Base-by-base conservation (phyloP, 768 basidiomycete species). In the Lentinula raphanica region DNA sequence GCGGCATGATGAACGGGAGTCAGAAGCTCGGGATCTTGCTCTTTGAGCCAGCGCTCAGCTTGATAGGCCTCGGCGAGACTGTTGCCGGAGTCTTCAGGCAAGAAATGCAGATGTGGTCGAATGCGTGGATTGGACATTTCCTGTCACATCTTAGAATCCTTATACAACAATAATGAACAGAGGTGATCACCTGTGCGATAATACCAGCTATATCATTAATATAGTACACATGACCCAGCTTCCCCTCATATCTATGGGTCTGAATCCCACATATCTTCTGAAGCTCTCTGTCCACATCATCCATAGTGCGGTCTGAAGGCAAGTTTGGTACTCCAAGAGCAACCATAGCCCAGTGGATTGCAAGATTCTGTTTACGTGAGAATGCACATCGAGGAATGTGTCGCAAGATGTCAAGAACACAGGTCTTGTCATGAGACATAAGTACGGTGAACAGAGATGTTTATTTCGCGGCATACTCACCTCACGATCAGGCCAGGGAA, bases 111-210 rank as follows among this genome's bases (percentile, higher is more conserved):
- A 42, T 72, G 64, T 0, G 61, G 59, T 0, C 69, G 65, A 11
- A 77, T 68, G n/a, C 40, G 23, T 0, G 73, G 73, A 55, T 77
- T 77, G 3, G 70, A 62, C 65, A 74, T 71, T 65, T 76, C 76
- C 73, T 75, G 42, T n/a, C n/a, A n/a, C n/a, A n/a, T n/a, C n/a
- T n/a, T n/a, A n/a, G n/a, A n/a, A n/a, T n/a, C n/a, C n/a, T n/a
- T n/a, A n/a, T n/a, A n/a, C n/a, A n/a, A n/a, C n/a, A n/a, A n/a
- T n/a, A n/a, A n/a, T n/a, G n/a, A n/a, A n/a, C n/a, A n/a, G n/a
- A n/a, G n/a, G n/a, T n/a, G n/a, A 48, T n/a, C 21, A 70, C 72
- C 65, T 72, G 74, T 1, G 67, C 63, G 31, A 74, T 66, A 23
- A 75, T 69, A 17, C 67, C 48, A 17, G 59, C 11, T 27, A 66